phyloP scores from a whole-genome alignment of 2,329 filamentous ascomycete genomes.

The Fusarium pilosicola region DNA sequence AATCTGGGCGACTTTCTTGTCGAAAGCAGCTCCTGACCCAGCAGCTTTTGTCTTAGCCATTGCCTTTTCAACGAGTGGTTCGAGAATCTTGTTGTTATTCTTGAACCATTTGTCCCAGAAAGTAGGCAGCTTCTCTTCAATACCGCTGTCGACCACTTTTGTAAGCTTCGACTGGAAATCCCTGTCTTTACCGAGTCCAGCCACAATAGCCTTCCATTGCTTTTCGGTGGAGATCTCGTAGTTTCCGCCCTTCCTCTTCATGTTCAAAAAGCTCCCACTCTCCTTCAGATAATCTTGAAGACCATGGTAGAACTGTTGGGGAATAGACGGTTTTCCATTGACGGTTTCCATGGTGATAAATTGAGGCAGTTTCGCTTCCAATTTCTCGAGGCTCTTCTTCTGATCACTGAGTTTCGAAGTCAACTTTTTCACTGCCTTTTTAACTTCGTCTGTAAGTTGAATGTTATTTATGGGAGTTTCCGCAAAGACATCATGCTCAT shows the following conservation, averaged over 20 bases:
- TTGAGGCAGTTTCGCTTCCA: constrained; percentile 64
- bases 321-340: constrained; percentile 64
- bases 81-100: constrained; percentile 57
- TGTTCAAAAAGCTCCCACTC: constrained; percentile 58
- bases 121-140: constrained; percentile 48
- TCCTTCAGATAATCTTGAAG: constrained; percentile 64
- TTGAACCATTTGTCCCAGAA: constrained; percentile 64
- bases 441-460: constrained; percentile 41
- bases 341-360: constrained; percentile 64
- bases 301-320: constrained; percentile 73
- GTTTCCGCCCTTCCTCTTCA: constrained; percentile 54
- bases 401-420: constrained; percentile 49
- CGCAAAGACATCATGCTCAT: constrained; percentile 29
- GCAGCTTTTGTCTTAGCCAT: constrained; percentile 50
- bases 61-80: constrained; percentile 45
- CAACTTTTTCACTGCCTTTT: constrained; percentile 46
- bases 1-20: constrained; percentile 49
- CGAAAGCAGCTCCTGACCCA: constrained; percentile 49
- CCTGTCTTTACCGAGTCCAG: constrained; percentile 53
- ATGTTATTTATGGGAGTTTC: constrained; percentile 12
- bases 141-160: constrained; percentile 34
- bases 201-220: constrained; percentile 59
- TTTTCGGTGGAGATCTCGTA: constrained; percentile 55
- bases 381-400: constrained; percentile 51
- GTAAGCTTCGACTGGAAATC: constrained; percentile 45